A percentile compares a stretch with the other conserved stretches of the same genome.
phyloP scores from a whole-genome alignment of 805 yeast species.

The Scheffersomyces stipitis region DNA sequence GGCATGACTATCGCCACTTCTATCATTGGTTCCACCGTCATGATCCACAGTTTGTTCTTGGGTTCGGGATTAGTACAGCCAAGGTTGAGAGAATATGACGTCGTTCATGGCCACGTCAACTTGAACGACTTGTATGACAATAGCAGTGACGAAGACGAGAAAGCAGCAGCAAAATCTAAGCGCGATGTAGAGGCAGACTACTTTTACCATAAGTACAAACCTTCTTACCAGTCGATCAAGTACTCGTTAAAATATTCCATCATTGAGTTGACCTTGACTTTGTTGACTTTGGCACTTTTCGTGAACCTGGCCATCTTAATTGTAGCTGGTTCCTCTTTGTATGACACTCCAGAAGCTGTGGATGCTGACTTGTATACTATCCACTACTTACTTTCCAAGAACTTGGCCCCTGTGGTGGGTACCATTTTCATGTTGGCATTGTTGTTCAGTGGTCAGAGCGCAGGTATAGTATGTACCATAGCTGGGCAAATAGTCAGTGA shows the following conservation, averaged over 20 bases:
- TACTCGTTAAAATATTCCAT: slow-evolving; percentile 73
- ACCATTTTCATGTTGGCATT: slow-evolving; percentile 82
- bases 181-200: slow-evolving; percentile 23
- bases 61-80: slow-evolving; percentile 53
- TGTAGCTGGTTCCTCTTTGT: slow-evolving; percentile 78
- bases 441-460: slow-evolving; percentile 82
- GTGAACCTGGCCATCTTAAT: slow-evolving; percentile 83
- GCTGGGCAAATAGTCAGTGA: slow-evolving; percentile 93
- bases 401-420: slow-evolving; percentile 76
- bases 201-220: slow-evolving; percentile 53
- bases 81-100: slow-evolving; percentile 46
- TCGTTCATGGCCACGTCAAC: slow-evolving; percentile 31
- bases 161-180: not conserved
- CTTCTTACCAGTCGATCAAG: slow-evolving; percentile 69
- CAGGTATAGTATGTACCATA: slow-evolving; percentile 90
- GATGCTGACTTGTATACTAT: slow-evolving; percentile 84
- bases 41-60: slow-evolving; percentile 51
- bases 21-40: slow-evolving; percentile 51
- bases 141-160: not conserved
- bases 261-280: slow-evolving; percentile 65
- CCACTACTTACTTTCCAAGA: slow-evolving; percentile 57
- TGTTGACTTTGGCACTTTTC: slow-evolving; percentile 79
- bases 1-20: slow-evolving; percentile 50
- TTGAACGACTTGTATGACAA: slow-evolving; percentile 14
- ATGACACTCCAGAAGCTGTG: slow-evolving; percentile 59